Evolutionary conservation across 116 monocot species (phyloP).

Genomic region (Phalaenopsis hybrid): DNA sequence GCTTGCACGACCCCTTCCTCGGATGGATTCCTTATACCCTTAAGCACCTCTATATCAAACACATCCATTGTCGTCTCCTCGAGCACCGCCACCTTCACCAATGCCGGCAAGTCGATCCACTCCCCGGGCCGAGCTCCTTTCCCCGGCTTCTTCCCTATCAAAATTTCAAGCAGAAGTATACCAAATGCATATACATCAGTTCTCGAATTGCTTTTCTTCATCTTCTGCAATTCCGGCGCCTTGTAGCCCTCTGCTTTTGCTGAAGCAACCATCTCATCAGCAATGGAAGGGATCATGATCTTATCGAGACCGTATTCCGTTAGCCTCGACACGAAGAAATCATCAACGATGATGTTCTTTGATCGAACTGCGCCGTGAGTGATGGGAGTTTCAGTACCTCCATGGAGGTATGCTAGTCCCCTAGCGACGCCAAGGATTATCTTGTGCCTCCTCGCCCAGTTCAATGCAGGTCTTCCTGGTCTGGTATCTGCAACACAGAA

Average conservation of each 20-base stretch:
- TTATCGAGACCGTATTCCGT: slow-evolving; percentile 56
- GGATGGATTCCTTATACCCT: slow-evolving; percentile 45
- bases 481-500: slow-evolving; percentile 30
- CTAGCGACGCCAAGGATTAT: slow-evolving; percentile 62
- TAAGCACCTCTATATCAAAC: slow-evolving; percentile 59
- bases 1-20: slow-evolving; percentile 78
- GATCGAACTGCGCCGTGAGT: slow-evolving; percentile 65
- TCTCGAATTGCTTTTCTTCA: slow-evolving; percentile 51
- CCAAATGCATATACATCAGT: slow-evolving; percentile 74
- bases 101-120: slow-evolving; percentile 44
- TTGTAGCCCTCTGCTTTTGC: slow-evolving; percentile 62
- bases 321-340: slow-evolving; percentile 55
- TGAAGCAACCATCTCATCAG: slow-evolving; percentile 60
- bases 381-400: slow-evolving; percentile 42
- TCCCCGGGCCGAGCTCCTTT: slow-evolving; percentile 26
- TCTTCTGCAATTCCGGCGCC: slow-evolving; percentile 74
- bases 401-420: slow-evolving; percentile 66
- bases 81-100: slow-evolving; percentile 79
- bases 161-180: slow-evolving; percentile 61
- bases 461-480: slow-evolving; percentile 50
- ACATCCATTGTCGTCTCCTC: slow-evolving; percentile 83
- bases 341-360: slow-evolving; percentile 60
- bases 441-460: slow-evolving; percentile 73
- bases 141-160: slow-evolving; percentile 75
- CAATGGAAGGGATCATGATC: slow-evolving; percentile 61